These are phyloP conservation scores for Ustilago trichophora DNA, from an alignment of 1,284 basidiomycete species.

Conservation along the genomic window DNA sequence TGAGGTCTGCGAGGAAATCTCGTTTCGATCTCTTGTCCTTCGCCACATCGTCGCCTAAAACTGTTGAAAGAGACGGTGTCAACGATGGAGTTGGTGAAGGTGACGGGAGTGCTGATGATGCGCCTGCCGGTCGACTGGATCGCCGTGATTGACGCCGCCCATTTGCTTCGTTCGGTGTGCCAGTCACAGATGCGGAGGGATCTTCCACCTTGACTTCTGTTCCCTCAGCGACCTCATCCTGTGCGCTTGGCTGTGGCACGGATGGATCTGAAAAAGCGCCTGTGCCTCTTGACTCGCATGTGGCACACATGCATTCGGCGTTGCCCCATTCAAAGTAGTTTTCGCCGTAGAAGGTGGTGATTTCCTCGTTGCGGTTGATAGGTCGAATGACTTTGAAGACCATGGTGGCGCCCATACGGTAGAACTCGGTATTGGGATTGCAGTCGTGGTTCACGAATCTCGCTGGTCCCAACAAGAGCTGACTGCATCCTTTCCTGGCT, in stretches of 20 bases:
- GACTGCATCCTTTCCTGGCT: constrained; percentile 87
- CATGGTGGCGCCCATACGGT: constrained; percentile 85
- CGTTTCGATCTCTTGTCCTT: constrained; percentile 41
- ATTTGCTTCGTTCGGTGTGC: constrained; percentile 20
- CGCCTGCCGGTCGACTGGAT: constrained; percentile 18
- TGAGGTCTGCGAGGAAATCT: constrained; percentile 38
- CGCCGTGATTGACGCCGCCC: constrained; percentile 39
- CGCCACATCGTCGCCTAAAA: constrained; percentile 14
- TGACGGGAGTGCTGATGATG: constrained; percentile 30
- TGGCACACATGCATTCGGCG: constrained; percentile 85
- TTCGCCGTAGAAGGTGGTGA: constrained; percentile 72
- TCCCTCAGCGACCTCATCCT: constrained; percentile 3
- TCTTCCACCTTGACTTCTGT: constrained; percentile 33
- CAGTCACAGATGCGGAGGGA: not conserved
- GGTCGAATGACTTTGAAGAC: constrained; percentile 84
- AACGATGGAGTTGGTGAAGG: constrained; percentile 42
- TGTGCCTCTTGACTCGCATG: constrained; percentile 79
- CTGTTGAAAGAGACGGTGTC: constrained; percentile 24
- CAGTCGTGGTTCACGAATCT: constrained; percentile 96
- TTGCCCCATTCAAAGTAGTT: constrained; percentile 82
- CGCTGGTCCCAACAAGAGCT: constrained; percentile 88
- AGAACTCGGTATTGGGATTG: constrained; percentile 85
- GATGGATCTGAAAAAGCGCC: constrained; percentile 70
- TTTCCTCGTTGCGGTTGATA: constrained; percentile 82
- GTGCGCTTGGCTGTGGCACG: not conserved